Percentiles rank a stretch among this genome's conserved stretches.
Evolutionary conservation across 2,329 filamentous ascomycete species (phyloP).

Genomic region (Cercospora zeina): DNA sequence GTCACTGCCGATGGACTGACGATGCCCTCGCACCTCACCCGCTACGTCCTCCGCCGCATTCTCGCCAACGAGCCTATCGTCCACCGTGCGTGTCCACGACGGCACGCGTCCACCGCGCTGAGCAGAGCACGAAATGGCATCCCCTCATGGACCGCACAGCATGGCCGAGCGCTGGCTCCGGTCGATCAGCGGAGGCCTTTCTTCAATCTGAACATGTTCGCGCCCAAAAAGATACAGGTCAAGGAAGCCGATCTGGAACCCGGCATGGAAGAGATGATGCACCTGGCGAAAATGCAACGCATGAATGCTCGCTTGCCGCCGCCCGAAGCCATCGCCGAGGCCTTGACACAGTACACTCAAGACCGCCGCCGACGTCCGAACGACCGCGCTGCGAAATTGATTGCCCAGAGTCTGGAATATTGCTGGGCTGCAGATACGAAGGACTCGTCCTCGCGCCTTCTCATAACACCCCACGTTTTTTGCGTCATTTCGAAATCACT

Average conservation of each 20-base stretch:
- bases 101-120: constrained; percentile 33
- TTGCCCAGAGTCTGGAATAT: constrained; percentile 61
- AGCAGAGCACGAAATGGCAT: neutral
- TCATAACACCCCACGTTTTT: neutral
- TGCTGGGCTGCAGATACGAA: constrained; percentile 41
- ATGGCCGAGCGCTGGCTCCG: constrained; percentile 1
- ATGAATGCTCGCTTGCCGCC: constrained; percentile 66
- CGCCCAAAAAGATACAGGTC: constrained; percentile 57
- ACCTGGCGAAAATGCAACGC: constrained; percentile 63
- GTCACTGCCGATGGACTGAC: constrained; percentile 14
- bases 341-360: constrained; percentile 65
- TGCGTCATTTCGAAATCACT: neutral
- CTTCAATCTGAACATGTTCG: constrained; percentile 60
- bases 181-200: constrained; percentile 54
- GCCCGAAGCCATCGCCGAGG: constrained; percentile 62
- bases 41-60: constrained; percentile 60
- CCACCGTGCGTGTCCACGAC: constrained; percentile 49
- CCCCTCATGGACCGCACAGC: neutral
- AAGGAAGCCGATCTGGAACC: constrained; percentile 66
- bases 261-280: constrained; percentile 70
- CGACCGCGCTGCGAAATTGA: constrained; percentile 65
- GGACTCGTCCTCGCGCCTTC: neutral
- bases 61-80: constrained; percentile 54
- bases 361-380: constrained; percentile 56
- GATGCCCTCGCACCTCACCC: constrained; percentile 63